Evolutionary conservation across 2,329 filamentous ascomycete genomes (phyloP).

Genomic region (Aspergillus sp.): DNA sequence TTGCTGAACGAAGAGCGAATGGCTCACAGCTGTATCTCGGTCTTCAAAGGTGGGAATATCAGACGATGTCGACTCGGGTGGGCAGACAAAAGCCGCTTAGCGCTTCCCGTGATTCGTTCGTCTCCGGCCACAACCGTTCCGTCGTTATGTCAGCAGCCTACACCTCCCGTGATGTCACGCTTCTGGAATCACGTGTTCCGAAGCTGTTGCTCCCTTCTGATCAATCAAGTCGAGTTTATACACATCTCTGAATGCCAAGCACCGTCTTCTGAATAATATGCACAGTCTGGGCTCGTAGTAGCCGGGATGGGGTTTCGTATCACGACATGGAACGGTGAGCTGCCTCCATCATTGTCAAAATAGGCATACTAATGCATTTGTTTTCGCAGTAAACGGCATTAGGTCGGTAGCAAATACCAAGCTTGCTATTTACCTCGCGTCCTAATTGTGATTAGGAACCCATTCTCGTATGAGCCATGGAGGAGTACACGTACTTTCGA

Average conservation of each 20-base stretch:
- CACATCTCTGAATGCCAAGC: neutral
- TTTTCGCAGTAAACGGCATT: constrained; percentile 70
- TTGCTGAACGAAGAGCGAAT: constrained; percentile 22
- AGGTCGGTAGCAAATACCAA: constrained; percentile 48
- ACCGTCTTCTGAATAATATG: constrained; percentile 10
- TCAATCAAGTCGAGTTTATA: neutral
- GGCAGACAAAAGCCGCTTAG: constrained; percentile 26
- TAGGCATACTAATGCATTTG: constrained; percentile 19
- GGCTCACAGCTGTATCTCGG: constrained; percentile 16
- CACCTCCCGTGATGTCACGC: constrained; percentile 26
- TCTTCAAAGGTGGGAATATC: constrained; percentile 22
- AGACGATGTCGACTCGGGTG: constrained; percentile 25
- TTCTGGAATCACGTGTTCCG: constrained; percentile 20
- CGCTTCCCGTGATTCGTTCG: constrained; percentile 30
- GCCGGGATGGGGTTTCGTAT: constrained; percentile 71
- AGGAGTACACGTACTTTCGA: constrained; percentile 68
- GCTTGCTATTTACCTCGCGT: neutral
- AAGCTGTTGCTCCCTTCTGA: neutral
- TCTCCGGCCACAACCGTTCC: constrained; percentile 10
- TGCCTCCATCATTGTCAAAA: neutral
- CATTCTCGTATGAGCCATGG: constrained; percentile 84
- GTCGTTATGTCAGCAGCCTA: constrained; percentile 19
- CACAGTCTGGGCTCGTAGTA: constrained; percentile 7
- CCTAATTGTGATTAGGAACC: constrained; percentile 58
- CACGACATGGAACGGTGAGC: constrained; percentile 79